These are phyloP conservation scores for Ulota crispa DNA, from an alignment of 225 moss, liverwort and hornwort species.

Conservation along the genomic window DNA sequence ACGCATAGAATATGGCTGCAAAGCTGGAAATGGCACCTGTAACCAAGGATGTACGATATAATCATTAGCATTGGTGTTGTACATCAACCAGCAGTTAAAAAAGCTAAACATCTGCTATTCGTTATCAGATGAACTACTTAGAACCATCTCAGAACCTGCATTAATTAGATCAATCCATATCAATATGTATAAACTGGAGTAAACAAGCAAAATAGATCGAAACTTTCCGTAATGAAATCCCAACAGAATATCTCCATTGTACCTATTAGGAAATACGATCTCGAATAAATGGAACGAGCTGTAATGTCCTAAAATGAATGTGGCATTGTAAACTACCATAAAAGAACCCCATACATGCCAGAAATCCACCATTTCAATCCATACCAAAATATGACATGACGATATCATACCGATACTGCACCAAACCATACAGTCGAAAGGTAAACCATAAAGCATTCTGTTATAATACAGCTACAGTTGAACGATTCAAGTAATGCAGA, in stretches of 20 bases:
- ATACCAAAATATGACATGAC: neutral
- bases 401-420: neutral
- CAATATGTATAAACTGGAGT: neutral
- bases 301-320: neutral
- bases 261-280: neutral
- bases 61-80: neutral
- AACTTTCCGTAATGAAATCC: neutral
- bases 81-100: slow-evolving; percentile 2
- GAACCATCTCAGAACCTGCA: neutral
- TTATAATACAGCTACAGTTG: neutral
- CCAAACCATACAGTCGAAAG: neutral
- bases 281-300: neutral
- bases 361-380: neutral
- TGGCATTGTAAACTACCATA: neutral
- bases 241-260: neutral
- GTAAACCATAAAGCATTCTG: neutral
- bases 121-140: neutral
- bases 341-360: neutral
- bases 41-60: slow-evolving; percentile 14
- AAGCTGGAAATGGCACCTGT: slow-evolving; percentile 70
- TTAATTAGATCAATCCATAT: neutral
- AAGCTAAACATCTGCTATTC: neutral
- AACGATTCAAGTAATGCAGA: neutral
- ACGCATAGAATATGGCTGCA: slow-evolving; percentile 63
- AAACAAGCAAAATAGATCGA: neutral